Base-by-base conservation (phyloP, 352 stramenopile genomes). In the Pythium dissimile region DNA sequence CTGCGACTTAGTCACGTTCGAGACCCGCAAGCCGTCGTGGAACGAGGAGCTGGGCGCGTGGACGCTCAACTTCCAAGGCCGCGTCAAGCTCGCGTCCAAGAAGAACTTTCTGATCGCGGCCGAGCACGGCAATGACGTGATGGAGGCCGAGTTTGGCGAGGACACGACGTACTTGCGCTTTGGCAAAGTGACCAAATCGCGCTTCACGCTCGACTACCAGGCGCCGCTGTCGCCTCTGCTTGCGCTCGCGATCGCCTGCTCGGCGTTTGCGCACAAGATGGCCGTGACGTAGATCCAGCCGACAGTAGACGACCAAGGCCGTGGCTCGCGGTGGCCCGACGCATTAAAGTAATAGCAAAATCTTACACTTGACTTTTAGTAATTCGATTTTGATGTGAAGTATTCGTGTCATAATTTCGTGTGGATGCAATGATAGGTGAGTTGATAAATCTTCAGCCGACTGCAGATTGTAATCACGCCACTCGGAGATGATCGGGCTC, bases 31-130 rank as follows among this genome's bases (percentile, higher is more conserved):
- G 47, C 87, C 87, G 13, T 68, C 70, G 23, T 97, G 88, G 88
- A 96, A 93, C 55, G 79, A 91, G 47, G 67, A 75, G 4, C 67
- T 95, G 1, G 60, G 79, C 13, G 86, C 86, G 1, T 97, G 88
- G 88, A 96, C 86, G 35, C 69, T 97, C 49, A 94, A 94, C 57
- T 97, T 97, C 59, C 73, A 93, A 38, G 88, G 88, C 5, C 84
- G 88, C 28, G 88, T 95, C 4, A 95, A 95, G 54, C 56, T 89
- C 20, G 75, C 88, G n/a, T 94, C 83, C n/a, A 96, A 97, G 51
- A 97, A 97, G 62, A 96, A 97, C 54, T 96, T 97, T 45, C 52
- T 95, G 27, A 69, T 97, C 2, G 75, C 87, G 2, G 62, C 68
- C 0, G 73, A 77, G 27, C 68, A 85, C 12, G 80, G 69, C 27